These are phyloP conservation scores for Eutypella sp. DNA, from an alignment of 2,329 filamentous ascomycete species.

Conservation along the genomic window DNA sequence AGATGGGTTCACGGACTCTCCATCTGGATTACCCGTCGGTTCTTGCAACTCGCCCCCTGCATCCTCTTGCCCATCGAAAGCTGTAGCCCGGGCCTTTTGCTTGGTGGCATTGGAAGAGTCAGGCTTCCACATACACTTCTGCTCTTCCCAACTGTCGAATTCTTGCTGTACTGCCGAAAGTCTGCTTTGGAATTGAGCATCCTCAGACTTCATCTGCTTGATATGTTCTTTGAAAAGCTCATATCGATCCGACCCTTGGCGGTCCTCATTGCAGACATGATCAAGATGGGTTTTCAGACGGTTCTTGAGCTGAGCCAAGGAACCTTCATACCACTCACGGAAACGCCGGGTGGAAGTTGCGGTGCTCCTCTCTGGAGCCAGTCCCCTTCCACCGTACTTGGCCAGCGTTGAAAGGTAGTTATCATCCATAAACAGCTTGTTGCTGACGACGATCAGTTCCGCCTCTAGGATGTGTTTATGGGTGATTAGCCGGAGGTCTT, in stretches of 20 bases:
- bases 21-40: no score
- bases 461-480: slow-evolving; percentile 18
- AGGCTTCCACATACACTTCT: not conserved
- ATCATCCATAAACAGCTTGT: slow-evolving; percentile 16
- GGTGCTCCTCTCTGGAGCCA: slow-evolving; percentile 4
- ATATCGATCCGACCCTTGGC: not conserved
- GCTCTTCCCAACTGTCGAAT: not conserved
- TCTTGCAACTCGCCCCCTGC: no score
- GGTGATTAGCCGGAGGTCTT: slow-evolving; percentile 5
- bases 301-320: slow-evolving; percentile 4
- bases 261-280: not conserved
- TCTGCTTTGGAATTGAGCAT: not conserved
- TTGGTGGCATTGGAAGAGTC: no score
- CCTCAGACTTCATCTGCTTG: not conserved
- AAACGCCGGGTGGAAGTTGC: slow-evolving; percentile 9
- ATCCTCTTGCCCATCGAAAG: no score
- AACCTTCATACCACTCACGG: slow-evolving; percentile 20
- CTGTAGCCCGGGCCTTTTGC: no score
- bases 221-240: not conserved
- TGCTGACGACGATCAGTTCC: slow-evolving; percentile 35
- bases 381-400: slow-evolving; percentile 11
- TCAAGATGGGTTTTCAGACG: slow-evolving; percentile 2
- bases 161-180: not conserved
- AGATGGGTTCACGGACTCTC: no score
- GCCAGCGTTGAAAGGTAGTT: slow-evolving; percentile 15